Evolutionary conservation across 176 grass and related monocot genomes (phyloP).

Genomic region (Poa pratensis): DNA sequence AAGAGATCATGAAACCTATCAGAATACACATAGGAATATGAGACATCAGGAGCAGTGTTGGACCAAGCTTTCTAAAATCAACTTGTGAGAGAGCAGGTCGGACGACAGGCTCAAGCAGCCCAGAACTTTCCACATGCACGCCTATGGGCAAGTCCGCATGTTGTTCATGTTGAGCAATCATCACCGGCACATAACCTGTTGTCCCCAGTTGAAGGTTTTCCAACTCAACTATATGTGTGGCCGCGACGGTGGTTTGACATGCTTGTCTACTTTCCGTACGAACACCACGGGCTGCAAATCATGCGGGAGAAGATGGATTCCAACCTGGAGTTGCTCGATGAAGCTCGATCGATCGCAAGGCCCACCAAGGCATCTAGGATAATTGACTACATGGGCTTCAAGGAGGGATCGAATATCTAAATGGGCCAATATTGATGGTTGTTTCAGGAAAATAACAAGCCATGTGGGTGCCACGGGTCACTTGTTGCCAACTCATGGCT

Average conservation of each 20-base stretch:
- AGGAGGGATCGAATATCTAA: no score
- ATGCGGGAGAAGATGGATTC: no score
- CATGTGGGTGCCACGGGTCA: no score
- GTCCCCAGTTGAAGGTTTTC: not conserved
- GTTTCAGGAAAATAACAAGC: no score
- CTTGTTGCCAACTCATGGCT: no score
- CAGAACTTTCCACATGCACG: slow-evolving; percentile 48
- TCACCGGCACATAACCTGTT: no score
- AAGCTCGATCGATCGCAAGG: no score
- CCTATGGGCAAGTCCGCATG: slow-evolving; percentile 25
- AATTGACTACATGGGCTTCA: no score
- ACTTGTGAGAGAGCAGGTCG: slow-evolving; percentile 50
- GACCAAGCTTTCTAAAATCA: no score
- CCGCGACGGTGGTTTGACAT: not conserved
- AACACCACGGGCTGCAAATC: not conserved
- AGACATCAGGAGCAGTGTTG: not conserved
- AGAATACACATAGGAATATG: not conserved
- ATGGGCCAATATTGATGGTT: no score
- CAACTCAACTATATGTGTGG: not conserved
- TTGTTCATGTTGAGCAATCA: slow-evolving; percentile 47
- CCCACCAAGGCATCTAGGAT: no score
- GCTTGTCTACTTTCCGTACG: not conserved
- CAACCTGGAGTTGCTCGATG: no score
- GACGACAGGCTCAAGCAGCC: slow-evolving; percentile 25
- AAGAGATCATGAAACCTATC: not conserved